Evolutionary conservation across 164 flowering plant genomes (phyloP), one percentile per base, ranked within the genome.

Genomic region (Dillenia suffruticosa): DNA sequence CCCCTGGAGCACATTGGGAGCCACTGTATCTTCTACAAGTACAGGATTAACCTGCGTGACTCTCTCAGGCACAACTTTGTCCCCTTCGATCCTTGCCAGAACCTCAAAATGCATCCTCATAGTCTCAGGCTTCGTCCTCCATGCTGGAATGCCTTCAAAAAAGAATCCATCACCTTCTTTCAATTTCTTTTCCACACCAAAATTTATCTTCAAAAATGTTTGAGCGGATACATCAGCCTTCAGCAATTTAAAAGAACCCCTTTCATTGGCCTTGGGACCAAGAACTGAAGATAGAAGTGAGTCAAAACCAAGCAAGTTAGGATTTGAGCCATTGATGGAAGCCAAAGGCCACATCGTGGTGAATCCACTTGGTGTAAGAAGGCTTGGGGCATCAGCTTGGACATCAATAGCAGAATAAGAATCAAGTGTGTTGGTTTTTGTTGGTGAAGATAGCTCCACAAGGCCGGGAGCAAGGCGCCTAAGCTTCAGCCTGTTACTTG

Each of bases 391-490:
- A 26, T 76, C 81, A 12, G 65, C 77, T 15, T 74, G 74, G 32
- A 72, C 74, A 65, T 71, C 70, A 54, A 80, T 1, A 12, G 78
- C 19, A 15, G 86, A 48, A 13, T 74, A 46, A 54, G 75, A 53
- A 13, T 73, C 77, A 45, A 63, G 44, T 10, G 74, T 54, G 58
- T 73, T 75, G 24, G 67, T 50, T 51, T 78, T 81, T 2, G 81
- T 69, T 4, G 74, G 79, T 0, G 89, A 87, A 5, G 97, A 91
- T 43, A 94, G 66, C 71, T 94, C 96, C 55, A 94, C 90, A 1
- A 85, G 94, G 12, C 97, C 97, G 2, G 95, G 97, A 0, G 92
- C 99, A 10, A 91, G 83, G 17, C 94, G 95, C 67, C 86, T 94
- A 12, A 94, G 96, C 76, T 88, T 91, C 46, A 91, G 91, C 74